Evolutionary conservation across 805 yeast species (phyloP), one percentile per base, ranked within the genome.

Genomic region (Yarrowia deformans): DNA sequence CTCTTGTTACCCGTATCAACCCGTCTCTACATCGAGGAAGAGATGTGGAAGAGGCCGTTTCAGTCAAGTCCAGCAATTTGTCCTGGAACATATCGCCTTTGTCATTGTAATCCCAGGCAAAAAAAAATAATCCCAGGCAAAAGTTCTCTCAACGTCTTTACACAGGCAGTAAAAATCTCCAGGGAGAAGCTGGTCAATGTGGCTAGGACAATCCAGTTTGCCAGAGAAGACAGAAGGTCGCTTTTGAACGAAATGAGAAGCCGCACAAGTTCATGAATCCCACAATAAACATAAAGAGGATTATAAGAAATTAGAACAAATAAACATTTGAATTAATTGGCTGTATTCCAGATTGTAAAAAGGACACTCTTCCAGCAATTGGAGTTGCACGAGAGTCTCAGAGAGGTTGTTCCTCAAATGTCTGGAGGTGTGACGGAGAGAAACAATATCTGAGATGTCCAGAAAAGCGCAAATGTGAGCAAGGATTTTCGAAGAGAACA

Each of bases 41-140:
- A 19, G 16, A 23, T 10, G 50, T 46, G 1, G 7, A 9, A 13
- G 50, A 46, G 16, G 34, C 29, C 9, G 3, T 16, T 13, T 19
- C n/a, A 19, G 50, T 46, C 50, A 46, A 23, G n/a, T 46, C 34
- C 9, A 46, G 32, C 50, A 46, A 14, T 16, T 23, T 46, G 50
- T 46, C 34, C 16, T 23, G 34, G 8, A 46, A 46, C 7, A 13
- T 16, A 13, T 23, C 12, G 16, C 50, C 50, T 19, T 13, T 19
- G 34, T 46, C n/a, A 16, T 19, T 4, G 16, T 46, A 46, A 19
- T 23, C 32, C 50, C 50, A 46, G n/a, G 50, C 50, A 46, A 46
- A 46, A 23, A n/a, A n/a, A n/a, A n/a, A n/a, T 46, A 46, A 19
- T 23, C 32, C 50, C 50, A 46, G n/a, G 50, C 50, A 46, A 46